Percentiles rank a stretch among this genome's conserved stretches.
Conservation (phyloP, 2,329 filamentous ascomycete species). For the Colletotrichum euphorbiae region DNA sequence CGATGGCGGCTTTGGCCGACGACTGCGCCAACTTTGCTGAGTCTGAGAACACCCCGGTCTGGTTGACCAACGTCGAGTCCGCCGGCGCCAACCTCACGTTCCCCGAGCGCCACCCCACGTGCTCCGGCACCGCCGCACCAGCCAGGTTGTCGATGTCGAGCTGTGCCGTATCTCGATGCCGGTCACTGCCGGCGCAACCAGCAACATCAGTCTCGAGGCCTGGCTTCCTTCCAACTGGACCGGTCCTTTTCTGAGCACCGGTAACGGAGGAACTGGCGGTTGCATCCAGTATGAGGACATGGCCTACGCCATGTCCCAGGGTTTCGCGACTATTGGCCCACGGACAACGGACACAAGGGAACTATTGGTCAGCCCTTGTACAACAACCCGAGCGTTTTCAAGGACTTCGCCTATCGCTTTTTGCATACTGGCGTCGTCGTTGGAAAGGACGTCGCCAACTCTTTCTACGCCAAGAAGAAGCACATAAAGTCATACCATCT, state of each 20-base stretch:
- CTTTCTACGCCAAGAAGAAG: slow-evolving; percentile 55
- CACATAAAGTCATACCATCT: slow-evolving; percentile 57
- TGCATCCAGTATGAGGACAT: slow-evolving; percentile 59
- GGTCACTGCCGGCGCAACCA: slow-evolving; percentile 53
- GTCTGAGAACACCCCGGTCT: slow-evolving; percentile 48
- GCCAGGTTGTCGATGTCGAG: slow-evolving; percentile 42
- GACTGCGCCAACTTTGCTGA: slow-evolving; percentile 45
- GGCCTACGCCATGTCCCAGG: slow-evolving; percentile 54
- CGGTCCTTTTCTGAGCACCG: slow-evolving; percentile 59
- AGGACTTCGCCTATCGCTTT: slow-evolving; percentile 51
- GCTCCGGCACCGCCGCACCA: slow-evolving; percentile 42
- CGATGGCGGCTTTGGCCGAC: slow-evolving; percentile 31
- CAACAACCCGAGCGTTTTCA: slow-evolving; percentile 50
- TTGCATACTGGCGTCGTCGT: slow-evolving; percentile 48
- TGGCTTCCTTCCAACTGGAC: slow-evolving; percentile 61
- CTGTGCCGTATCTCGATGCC: slow-evolving; percentile 47
- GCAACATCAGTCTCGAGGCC: slow-evolving; percentile 58
- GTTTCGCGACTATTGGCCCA: slow-evolving; percentile 59
- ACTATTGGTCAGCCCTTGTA: slow-evolving; percentile 48
- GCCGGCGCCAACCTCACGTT: slow-evolving; percentile 54
- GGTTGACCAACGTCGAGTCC: slow-evolving; percentile 51
- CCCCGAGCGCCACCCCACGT: slow-evolving; percentile 53
- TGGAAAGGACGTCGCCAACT: slow-evolving; percentile 60
- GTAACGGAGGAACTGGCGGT: slow-evolving; percentile 61
- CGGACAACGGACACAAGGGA: slow-evolving; percentile 64